Percentiles rank a stretch among this genome's conserved stretches.
phyloP scores from a whole-genome alignment of 306 rosid genomes.

The Mimosa bimucronata region DNA sequence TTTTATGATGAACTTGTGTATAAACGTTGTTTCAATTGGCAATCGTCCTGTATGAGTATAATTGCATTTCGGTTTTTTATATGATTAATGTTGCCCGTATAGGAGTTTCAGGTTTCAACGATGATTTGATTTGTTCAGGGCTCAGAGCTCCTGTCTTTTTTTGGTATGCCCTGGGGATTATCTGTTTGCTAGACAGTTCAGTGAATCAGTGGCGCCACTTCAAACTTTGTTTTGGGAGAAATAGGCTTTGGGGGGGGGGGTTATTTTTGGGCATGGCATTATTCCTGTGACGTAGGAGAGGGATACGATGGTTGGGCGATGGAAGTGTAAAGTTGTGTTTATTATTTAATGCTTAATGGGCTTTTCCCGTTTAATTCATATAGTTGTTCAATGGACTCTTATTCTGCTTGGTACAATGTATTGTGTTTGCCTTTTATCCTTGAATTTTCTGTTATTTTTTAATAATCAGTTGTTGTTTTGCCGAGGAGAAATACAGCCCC shows the following conservation, averaged over 20 bases:
- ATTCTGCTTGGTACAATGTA: neutral
- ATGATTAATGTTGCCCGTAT: conserved; percentile 4
- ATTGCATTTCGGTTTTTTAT: neutral
- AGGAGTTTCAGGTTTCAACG: neutral
- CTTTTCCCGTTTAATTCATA: neutral
- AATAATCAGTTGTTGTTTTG: neutral
- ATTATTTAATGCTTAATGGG: neutral
- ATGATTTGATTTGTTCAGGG: neutral
- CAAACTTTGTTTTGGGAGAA: conserved; percentile 13
- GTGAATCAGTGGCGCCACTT: neutral
- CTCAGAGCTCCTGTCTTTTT: neutral
- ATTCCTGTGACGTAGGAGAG: neutral
- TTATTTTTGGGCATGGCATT: neutral
- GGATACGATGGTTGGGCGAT: neutral
- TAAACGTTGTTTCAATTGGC: conserved; percentile 6
- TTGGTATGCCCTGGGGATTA: conserved; percentile 13
- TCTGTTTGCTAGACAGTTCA: neutral
- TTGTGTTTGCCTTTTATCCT: neutral
- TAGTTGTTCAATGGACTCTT: neutral
- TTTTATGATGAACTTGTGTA: neutral
- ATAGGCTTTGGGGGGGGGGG: neutral
- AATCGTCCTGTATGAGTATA: conserved; percentile 1
- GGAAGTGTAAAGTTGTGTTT: neutral
- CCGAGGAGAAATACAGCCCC: neutral
- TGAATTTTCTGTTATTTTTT: neutral